phyloP scores from a whole-genome alignment of 208 protist species.

The Acanthamoeba castellanii region DNA sequence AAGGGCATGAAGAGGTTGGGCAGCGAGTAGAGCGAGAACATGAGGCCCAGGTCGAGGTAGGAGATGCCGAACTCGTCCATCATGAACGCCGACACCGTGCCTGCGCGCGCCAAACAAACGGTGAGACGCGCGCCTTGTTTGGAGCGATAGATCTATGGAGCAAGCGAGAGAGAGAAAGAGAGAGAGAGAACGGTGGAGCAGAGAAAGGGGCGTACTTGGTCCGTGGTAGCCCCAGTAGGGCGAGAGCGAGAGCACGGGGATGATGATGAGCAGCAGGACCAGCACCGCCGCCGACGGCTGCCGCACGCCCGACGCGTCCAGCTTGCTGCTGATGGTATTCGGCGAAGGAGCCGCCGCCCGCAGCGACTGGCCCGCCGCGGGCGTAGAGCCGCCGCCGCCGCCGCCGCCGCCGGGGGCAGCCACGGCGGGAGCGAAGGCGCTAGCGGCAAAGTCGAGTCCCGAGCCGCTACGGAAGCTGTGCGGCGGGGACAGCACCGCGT shows the following conservation, averaged over 20 bases:
- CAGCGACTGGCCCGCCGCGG: too few species aligned
- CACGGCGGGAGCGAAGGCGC: too few species aligned
- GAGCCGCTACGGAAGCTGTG: neutral
- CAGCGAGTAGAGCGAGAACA: slow-evolving; percentile 23
- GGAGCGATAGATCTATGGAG: neutral
- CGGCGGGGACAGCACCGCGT: neutral
- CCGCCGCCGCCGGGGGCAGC: neutral
- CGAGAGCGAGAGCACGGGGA: slow-evolving; percentile 17
- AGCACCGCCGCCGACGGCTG: neutral
- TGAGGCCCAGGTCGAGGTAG: slow-evolving; percentile 2
- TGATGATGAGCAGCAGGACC: neutral
- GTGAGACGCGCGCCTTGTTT: neutral
- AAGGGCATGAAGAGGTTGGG: slow-evolving; percentile 38
- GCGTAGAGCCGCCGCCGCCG: neutral
- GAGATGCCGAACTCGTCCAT: slow-evolving; percentile 6
- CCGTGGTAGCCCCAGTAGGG: slow-evolving; percentile 36
- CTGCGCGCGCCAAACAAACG: neutral
- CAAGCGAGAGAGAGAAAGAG: neutral
- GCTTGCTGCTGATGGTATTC: neutral
- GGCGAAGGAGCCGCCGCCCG: too few species aligned
- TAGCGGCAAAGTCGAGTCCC: too few species aligned
- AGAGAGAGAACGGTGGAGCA: neutral
- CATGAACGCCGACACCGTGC: neutral
- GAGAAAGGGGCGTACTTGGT: neutral
- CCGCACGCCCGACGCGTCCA: neutral